Conservation (phyloP, 495 filamentous ascomycete species). For the Podospora anserina region DNA sequence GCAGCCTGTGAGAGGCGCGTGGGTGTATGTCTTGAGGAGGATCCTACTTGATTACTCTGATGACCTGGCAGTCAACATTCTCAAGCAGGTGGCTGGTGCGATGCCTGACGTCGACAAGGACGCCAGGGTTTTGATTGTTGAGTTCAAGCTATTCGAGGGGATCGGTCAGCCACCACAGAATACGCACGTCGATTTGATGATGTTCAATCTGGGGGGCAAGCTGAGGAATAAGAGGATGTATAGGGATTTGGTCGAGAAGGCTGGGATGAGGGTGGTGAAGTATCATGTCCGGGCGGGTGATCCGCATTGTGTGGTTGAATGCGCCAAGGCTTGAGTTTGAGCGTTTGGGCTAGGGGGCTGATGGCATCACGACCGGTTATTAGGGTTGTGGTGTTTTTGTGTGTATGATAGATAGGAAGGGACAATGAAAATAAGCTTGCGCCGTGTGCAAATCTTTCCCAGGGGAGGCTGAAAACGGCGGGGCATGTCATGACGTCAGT, state of each 20-base stretch:
- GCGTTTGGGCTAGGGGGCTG: not conserved
- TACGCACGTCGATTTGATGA: slow-evolving; percentile 31
- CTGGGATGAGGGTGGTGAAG: slow-evolving; percentile 26
- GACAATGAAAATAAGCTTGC: not conserved
- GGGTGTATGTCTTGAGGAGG: slow-evolving; percentile 49
- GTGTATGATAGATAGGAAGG: not conserved
- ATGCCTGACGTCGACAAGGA: slow-evolving; percentile 31
- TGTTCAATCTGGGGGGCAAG: slow-evolving; percentile 35
- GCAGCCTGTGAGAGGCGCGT: slow-evolving; percentile 49
- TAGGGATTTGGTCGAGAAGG: slow-evolving; percentile 15
- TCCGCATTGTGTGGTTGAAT: slow-evolving; percentile 29
- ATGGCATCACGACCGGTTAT: not conserved
- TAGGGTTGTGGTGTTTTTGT: not conserved
- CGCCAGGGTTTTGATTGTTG: slow-evolving; percentile 32
- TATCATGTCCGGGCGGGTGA: slow-evolving; percentile 21
- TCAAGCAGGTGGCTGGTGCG: slow-evolving; percentile 38
- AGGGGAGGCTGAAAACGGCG: not conserved
- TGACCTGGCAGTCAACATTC: slow-evolving; percentile 33
- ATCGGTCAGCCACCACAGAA: slow-evolving; percentile 22
- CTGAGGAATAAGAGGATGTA: slow-evolving; percentile 27
- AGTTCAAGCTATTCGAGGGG: slow-evolving; percentile 23
- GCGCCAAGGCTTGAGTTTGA: slow-evolving; percentile 14
- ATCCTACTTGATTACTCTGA: slow-evolving; percentile 55
- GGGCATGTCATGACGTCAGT: slow-evolving; percentile 1
- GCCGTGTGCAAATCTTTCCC: no score